phyloP scores from a whole-genome alignment of 2,329 filamentous ascomycete genomes.

The Sporothrix phasma region DNA sequence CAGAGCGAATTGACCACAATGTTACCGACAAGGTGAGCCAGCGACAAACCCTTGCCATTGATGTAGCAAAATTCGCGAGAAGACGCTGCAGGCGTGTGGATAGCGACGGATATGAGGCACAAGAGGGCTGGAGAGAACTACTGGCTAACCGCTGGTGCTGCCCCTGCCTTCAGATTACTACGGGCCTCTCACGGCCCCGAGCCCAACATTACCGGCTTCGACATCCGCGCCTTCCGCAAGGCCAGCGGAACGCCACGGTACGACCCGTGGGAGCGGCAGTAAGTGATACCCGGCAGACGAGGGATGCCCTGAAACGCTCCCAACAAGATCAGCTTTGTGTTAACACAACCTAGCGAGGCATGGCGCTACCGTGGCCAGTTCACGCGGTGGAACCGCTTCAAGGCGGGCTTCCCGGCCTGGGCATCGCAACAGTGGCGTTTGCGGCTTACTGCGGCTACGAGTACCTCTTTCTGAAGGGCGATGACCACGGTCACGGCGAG shows the following conservation, averaged over 20 bases:
- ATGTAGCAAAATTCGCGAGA: too few relatives aligned
- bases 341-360: constrained; percentile 56
- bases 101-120: not conserved
- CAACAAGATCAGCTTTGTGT: not conserved
- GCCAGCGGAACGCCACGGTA: constrained; percentile 54
- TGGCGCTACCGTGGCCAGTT: constrained; percentile 92
- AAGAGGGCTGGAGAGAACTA: not conserved
- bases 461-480: constrained; percentile 65
- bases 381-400: constrained; percentile 82
- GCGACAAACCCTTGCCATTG: not conserved
- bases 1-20: constrained; percentile 21
- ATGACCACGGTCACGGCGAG: constrained; percentile 51
- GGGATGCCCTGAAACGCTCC: not conserved
- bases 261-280: constrained; percentile 59
- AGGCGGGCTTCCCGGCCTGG: constrained; percentile 74
- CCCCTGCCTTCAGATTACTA: constrained; percentile 33
- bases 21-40: constrained; percentile 29
- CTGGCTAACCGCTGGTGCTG: not conserved
- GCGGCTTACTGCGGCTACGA: constrained; percentile 83
- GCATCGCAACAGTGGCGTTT: constrained; percentile 87
- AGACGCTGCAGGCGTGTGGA: not conserved
- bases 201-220: constrained; percentile 86
- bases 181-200: constrained; percentile 42
- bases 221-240: constrained; percentile 68
- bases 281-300: constrained; percentile 26